These are phyloP conservation scores for Sporothrix curviconia DNA, from an alignment of 2,329 filamentous ascomycete genomes.

Conservation along the genomic window DNA sequence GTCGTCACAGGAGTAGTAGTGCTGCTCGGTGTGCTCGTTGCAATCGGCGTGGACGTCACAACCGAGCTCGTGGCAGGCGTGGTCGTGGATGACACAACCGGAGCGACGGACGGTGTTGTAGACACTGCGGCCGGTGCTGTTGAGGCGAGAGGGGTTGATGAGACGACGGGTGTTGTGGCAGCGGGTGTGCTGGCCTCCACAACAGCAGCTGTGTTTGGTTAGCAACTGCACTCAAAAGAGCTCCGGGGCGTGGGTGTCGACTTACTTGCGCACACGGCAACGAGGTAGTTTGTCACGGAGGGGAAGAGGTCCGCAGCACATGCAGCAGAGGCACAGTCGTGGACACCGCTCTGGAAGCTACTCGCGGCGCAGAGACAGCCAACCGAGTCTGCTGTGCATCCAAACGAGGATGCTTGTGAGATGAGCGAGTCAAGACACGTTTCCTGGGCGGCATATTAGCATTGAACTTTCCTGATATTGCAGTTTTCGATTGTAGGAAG, in stretches of 20 bases:
- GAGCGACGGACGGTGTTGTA: background rate
- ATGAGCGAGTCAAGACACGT: conserved; percentile 19
- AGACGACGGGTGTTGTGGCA: background rate
- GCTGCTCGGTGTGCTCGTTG: background rate
- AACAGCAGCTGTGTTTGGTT: conserved; percentile 5
- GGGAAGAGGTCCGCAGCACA: conserved; percentile 18
- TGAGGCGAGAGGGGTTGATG: background rate
- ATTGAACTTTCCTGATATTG: too few species aligned
- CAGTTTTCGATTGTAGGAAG: too few species aligned
- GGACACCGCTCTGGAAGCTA: conserved; percentile 18
- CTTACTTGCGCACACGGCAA: conserved; percentile 20
- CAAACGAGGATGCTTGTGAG: conserved; percentile 12
- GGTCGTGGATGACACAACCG: background rate
- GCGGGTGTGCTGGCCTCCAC: background rate
- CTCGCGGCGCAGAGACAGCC: conserved; percentile 20
- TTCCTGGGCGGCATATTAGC: conserved; percentile 17
- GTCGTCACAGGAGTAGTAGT: background rate
- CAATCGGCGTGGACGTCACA: background rate
- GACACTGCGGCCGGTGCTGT: background rate
- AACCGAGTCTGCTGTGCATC: conserved; percentile 12
- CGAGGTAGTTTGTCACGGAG: conserved; percentile 18
- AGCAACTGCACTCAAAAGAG: background rate
- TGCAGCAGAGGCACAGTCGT: conserved; percentile 18
- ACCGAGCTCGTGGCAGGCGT: background rate
- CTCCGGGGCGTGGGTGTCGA: background rate